phyloP scores from a whole-genome alignment of 306 rosid genomes.

The Prunus kanzakura region DNA sequence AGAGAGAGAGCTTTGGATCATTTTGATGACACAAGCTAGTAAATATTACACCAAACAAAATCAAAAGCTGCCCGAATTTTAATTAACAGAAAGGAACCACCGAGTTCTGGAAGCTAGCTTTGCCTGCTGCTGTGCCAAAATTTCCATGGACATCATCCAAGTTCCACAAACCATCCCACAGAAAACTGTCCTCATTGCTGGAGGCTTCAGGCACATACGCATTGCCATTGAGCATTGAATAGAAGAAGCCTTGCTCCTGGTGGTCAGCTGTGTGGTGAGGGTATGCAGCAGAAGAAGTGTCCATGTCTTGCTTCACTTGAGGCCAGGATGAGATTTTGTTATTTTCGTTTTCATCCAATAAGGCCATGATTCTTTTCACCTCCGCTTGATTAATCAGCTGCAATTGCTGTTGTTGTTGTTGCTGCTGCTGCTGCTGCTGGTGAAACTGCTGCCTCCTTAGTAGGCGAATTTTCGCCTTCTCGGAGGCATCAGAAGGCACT shows the following conservation, averaged over 20 bases:
- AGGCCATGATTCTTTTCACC: constrained; percentile 52
- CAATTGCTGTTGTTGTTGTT: constrained; percentile 10
- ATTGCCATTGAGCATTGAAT: constrained; percentile 43
- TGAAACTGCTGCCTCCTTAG: constrained; percentile 62
- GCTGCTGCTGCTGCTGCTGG: constrained; percentile 42
- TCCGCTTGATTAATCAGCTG: constrained; percentile 46
- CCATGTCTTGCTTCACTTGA: constrained; percentile 45
- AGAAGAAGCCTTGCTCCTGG: constrained; percentile 44
- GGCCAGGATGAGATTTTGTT: constrained; percentile 28
- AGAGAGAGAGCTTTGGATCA: not conserved
- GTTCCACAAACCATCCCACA: constrained; percentile 79
- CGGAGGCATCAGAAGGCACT: constrained; percentile 43
- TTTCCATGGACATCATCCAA: constrained; percentile 63
- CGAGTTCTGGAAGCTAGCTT: constrained; percentile 45
- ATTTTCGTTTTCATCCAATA: constrained; percentile 48
- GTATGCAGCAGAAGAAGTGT: constrained; percentile 13
- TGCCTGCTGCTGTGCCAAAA: constrained; percentile 37
- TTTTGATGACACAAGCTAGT: not conserved
- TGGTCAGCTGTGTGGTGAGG: constrained; percentile 32
- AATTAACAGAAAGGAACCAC: constrained; percentile 56
- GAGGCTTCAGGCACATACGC: constrained; percentile 33
- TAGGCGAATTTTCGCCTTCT: constrained; percentile 60
- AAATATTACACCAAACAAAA: not conserved
- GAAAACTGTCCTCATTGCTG: constrained; percentile 33
- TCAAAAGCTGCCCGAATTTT: not conserved